Evolutionary conservation across 2,329 filamentous ascomycete species (phyloP).

Genomic region (Arachnopeziza araneosa): DNA sequence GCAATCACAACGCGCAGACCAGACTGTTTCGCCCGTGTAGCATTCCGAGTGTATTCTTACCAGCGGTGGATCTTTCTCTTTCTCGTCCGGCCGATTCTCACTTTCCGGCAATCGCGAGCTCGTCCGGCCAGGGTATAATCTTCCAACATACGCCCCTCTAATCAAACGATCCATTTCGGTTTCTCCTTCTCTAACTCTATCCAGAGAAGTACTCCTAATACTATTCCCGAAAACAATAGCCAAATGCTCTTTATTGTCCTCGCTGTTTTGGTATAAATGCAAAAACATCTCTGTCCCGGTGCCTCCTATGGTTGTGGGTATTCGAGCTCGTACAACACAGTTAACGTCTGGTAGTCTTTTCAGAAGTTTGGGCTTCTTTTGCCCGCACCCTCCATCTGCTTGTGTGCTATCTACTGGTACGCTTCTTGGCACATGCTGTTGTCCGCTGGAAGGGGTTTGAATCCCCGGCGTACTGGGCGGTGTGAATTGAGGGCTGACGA

Average conservation of each 20-base stretch:
- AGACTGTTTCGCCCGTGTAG: slow-evolving; percentile 97
- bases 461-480: slow-evolving; percentile 62
- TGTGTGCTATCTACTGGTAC: slow-evolving; percentile 12
- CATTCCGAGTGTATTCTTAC: slow-evolving; percentile 97
- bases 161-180: slow-evolving; percentile 91
- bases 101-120: slow-evolving; percentile 26
- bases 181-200: slow-evolving; percentile 67
- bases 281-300: slow-evolving; percentile 90
- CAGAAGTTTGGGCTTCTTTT: slow-evolving; percentile 60
- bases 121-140: slow-evolving; percentile 77
- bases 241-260: slow-evolving; percentile 92
- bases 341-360: slow-evolving; percentile 76
- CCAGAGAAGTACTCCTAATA: slow-evolving; percentile 69
- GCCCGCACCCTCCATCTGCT: not conserved
- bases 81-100: not conserved
- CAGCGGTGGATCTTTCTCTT: slow-evolving; percentile 51
- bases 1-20: slow-evolving; percentile 96
- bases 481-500: slow-evolving; percentile 82
- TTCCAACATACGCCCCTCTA: slow-evolving; percentile 84
- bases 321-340: slow-evolving; percentile 89
- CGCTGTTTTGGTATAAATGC: slow-evolving; percentile 87
- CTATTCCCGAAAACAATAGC: slow-evolving; percentile 92
- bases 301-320: slow-evolving; percentile 64
- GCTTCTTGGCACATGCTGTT: slow-evolving; percentile 23
- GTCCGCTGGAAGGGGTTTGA: slow-evolving; percentile 35